These are phyloP conservation scores for Pichia heedii DNA, from an alignment of 805 yeast species.

Conservation along the genomic window DNA sequence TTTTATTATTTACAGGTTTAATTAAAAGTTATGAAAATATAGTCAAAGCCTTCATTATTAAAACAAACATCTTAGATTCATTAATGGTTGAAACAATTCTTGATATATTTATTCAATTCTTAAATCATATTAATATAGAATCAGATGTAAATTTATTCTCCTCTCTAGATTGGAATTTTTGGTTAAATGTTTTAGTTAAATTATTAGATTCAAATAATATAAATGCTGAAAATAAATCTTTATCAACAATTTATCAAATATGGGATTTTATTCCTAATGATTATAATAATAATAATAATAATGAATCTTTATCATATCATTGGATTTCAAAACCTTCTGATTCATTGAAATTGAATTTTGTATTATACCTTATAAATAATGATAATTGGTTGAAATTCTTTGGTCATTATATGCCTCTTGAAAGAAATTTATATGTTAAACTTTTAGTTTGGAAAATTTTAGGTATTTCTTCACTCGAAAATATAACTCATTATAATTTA, in stretches of 20 bases:
- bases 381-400: constrained; percentile 48
- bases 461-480: constrained; percentile 24
- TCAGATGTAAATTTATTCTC: constrained; percentile 4
- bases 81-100: constrained; percentile 18
- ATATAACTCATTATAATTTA: constrained; percentile 1
- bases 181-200: constrained; percentile 52
- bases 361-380: constrained; percentile 45
- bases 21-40: constrained; percentile 17
- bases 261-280: constrained; percentile 58
- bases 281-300: constrained; percentile 1
- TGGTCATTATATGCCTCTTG: constrained; percentile 74
- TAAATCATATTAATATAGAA: constrained; percentile 15
- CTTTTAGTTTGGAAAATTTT: constrained; percentile 56
- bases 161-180: constrained; percentile 61
- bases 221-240: constrained; percentile 50
- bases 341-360: constrained; percentile 39
- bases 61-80: constrained; percentile 19
- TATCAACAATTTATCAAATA: constrained; percentile 59
- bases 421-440: constrained; percentile 59
- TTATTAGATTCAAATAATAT: constrained; percentile 58
- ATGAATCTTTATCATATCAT: not conserved
- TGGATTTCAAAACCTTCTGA: constrained; percentile 33
- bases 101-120: constrained; percentile 18
- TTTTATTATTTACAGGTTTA: constrained; percentile 15
- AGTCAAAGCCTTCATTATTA: constrained; percentile 17